A percentile compares a stretch with the other conserved stretches of the same genome.
Evolutionary conservation across 768 basidiomycete genomes (phyloP).

Genomic region (Tylopilus sp.): DNA sequence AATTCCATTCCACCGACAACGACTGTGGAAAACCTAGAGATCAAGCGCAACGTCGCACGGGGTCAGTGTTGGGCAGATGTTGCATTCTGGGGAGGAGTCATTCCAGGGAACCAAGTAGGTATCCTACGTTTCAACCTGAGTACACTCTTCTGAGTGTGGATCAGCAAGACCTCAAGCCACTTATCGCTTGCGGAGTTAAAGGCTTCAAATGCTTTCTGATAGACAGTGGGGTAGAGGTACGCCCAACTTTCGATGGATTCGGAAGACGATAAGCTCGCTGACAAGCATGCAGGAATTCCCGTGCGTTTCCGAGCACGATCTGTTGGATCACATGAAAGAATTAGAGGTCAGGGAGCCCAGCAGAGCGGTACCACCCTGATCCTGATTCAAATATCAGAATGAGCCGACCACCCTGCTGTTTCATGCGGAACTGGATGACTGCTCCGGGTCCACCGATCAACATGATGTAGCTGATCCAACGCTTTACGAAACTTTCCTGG

Average conservation of each 20-base stretch:
- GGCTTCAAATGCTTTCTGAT: conserved; percentile 98
- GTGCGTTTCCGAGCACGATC: conserved; percentile 68
- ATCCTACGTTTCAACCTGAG: not conserved
- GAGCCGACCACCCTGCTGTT: conserved; percentile 75
- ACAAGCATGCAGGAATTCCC: conserved; percentile 79
- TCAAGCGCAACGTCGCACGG: conserved; percentile 67
- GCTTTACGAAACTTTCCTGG: conserved; percentile 77
- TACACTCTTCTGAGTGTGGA: not conserved
- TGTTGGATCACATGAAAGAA: conserved; percentile 65
- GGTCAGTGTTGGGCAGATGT: conserved; percentile 72
- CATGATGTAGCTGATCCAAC: conserved; percentile 40
- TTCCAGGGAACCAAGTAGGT: conserved; percentile 82
- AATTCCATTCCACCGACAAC: conserved; percentile 97
- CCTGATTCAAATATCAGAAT: conserved; percentile 40
- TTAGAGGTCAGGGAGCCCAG: conserved; percentile 51
- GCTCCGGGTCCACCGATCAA: conserved; percentile 10
- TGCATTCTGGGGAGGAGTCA: conserved; percentile 87
- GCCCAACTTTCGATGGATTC: conserved; percentile 13
- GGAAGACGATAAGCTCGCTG: conserved; percentile 2
- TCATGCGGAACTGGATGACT: conserved; percentile 81
- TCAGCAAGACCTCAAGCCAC: conserved; percentile 69
- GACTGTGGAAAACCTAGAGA: conserved; percentile 67
- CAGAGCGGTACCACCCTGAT: conserved; percentile 2
- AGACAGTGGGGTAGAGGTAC: conserved; percentile 90
- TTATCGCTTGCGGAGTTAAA: conserved; percentile 78